Evolutionary conservation across 2,329 filamentous ascomycete genomes (phyloP).

Genomic region (Xylariaceae sp.): DNA sequence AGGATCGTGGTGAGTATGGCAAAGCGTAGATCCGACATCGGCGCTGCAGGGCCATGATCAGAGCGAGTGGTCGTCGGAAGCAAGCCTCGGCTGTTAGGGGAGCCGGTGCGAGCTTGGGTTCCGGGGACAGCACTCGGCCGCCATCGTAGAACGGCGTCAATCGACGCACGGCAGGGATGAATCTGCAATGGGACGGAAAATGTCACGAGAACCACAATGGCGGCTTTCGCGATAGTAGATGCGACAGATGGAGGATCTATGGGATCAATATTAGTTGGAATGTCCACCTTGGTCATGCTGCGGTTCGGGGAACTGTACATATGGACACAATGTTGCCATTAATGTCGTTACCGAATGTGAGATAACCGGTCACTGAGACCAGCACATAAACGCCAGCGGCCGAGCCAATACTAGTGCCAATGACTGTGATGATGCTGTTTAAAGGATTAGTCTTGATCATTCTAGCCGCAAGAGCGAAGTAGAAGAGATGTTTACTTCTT

Average conservation of each 20-base stretch:
- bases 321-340: constrained; percentile 91
- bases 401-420: constrained; percentile 79
- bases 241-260: constrained; percentile 67
- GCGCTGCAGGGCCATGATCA: constrained; percentile 51
- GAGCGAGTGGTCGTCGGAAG: constrained; percentile 39
- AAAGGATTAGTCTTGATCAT: constrained; percentile 11
- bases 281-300: background rate
- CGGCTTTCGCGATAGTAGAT: constrained; percentile 88
- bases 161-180: constrained; percentile 90
- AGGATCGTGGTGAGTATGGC: constrained; percentile 84
- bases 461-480: background rate
- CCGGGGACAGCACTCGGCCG: constrained; percentile 54
- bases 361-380: constrained; percentile 90
- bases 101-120: constrained; percentile 39
- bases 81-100: constrained; percentile 41
- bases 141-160: constrained; percentile 94
- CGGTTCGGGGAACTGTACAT: constrained; percentile 54
- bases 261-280: constrained; percentile 3
- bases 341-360: constrained; percentile 89
- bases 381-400: constrained; percentile 85
- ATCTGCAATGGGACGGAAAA: constrained; percentile 96
- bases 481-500: constrained; percentile 32
- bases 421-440: constrained; percentile 71
- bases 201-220: constrained; percentile 92
- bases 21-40: constrained; percentile 84